A percentile compares a stretch with the other conserved stretches of the same genome.
These are phyloP conservation scores for Corchorus capsularis DNA, from an alignment of 345 rosid species.

Conservation along the genomic window DNA sequence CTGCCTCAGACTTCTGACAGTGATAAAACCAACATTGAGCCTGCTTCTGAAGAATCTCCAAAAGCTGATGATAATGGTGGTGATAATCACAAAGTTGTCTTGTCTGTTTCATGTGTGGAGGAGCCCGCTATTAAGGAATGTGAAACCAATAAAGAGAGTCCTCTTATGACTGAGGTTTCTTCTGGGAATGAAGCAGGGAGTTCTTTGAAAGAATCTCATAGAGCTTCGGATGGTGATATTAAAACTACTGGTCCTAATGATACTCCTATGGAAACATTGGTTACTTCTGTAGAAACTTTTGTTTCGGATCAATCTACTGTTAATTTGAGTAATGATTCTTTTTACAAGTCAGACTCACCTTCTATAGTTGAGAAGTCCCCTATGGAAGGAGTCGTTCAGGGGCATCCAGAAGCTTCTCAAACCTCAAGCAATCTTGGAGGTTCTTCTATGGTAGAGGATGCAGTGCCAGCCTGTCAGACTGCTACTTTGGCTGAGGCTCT, in stretches of 20 bases:
- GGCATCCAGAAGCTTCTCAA: background rate
- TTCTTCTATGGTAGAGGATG: background rate
- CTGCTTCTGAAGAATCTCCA: slow-evolving; percentile 12
- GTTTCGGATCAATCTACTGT: background rate
- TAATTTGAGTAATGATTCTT: background rate
- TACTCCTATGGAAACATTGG: slow-evolving; percentile 8
- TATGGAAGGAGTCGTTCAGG: background rate
- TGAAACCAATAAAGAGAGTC: slow-evolving; percentile 7
- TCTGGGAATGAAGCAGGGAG: background rate
- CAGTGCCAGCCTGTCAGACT: background rate
- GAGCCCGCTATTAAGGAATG: slow-evolving; percentile 18
- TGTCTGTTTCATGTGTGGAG: background rate
- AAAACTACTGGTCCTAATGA: background rate
- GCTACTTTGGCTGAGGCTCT: slow-evolving; percentile 8
- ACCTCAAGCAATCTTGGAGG: background rate
- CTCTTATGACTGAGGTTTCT: background rate
- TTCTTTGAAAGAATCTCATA: background rate
- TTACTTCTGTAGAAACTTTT: slow-evolving; percentile 1
- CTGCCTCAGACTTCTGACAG: slow-evolving; percentile 6
- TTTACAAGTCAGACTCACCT: background rate
- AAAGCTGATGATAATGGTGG: slow-evolving; percentile 6
- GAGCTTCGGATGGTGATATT: background rate
- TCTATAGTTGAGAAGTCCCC: background rate
- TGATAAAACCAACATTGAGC: background rate
- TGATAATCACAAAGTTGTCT: background rate